Evolutionary conservation across 1,284 basidiomycete species (phyloP), one percentile per base, ranked within the genome.

Genomic region (Ustilago crameri): DNA sequence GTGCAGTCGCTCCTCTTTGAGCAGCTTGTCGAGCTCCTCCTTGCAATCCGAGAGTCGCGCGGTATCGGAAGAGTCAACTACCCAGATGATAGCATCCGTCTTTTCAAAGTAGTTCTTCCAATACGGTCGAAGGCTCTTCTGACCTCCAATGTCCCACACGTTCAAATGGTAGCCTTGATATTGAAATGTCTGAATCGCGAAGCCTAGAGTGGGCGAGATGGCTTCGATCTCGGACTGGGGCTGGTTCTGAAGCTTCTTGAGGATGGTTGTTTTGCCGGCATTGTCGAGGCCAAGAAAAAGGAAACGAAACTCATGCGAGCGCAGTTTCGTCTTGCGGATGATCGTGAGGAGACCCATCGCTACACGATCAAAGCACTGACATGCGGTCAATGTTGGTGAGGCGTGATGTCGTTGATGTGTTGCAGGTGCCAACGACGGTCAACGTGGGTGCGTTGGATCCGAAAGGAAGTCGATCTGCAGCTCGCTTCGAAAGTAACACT

Each of bases 61-160:
- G 32, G 91, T 87, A 85, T 98, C 96, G 41, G 91, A 89, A 0
- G 93, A 95, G 85, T 98, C 96, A 34, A 98, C 95, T 17, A 99
- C 96, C 96, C 96, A 99, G 32, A 98, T 93, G 46, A 99, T 87
- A 3, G 92, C 95, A 85, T 98, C 96, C 5, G 96, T 98, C 84
- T 94, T 91, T 84, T 99, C 96, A 79, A 98, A 99, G 85, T 98
- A 98, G 84, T 98, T 99, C 32, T 93, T 87, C 96, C 96, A 98
- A 84, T 98, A 99, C 2, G 96, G 95, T 22, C 96, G 88, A 42
- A 98, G 88, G 0, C 93, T 95, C 52, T 91, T 89, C 84, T 98
- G 96, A 12, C 96, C 96, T 26, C 96, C 96, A 32, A 99, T 93
- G 83, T 99, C 96, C 96, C 95, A 66, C 10, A 71, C 48, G 38